Evolutionary conservation across 2,329 filamentous ascomycete species (phyloP).

Genomic region (Trichoderma endophyticum): DNA sequence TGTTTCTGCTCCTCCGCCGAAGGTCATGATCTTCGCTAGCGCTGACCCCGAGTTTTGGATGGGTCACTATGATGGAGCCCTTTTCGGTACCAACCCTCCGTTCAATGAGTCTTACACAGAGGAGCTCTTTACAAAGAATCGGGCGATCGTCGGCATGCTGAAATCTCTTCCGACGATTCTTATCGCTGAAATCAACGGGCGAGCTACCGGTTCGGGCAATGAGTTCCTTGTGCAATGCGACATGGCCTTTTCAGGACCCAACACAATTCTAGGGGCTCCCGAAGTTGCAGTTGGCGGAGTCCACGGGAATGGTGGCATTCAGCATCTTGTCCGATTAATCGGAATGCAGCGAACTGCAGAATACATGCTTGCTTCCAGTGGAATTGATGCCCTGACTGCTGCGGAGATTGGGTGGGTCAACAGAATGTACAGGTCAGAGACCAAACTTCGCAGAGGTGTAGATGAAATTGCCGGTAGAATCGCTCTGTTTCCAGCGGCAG

Average conservation of each 20-base stretch:
- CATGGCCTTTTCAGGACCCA: background rate
- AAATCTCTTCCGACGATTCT: background rate
- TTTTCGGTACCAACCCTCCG: background rate
- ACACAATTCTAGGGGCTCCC: background rate
- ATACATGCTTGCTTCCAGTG: background rate
- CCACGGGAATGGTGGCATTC: background rate
- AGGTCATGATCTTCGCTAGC: background rate
- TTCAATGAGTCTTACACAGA: background rate
- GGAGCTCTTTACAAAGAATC: background rate
- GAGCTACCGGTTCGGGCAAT: background rate
- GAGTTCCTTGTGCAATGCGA: background rate
- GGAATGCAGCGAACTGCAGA: background rate
- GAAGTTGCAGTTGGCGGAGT: background rate
- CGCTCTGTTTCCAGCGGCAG: background rate
- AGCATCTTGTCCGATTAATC: background rate
- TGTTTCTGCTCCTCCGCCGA: background rate
- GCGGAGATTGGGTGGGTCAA: background rate
- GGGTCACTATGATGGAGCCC: background rate
- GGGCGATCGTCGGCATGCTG: background rate
- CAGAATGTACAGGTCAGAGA: background rate
- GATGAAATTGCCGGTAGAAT: background rate
- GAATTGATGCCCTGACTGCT: background rate
- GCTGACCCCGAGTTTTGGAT: background rate
- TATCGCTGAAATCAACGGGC: background rate
- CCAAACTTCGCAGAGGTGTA: background rate